Base-by-base conservation (phyloP, 2,329 filamentous ascomycete genomes). In the Penicillium fuscoglaucum region DNA sequence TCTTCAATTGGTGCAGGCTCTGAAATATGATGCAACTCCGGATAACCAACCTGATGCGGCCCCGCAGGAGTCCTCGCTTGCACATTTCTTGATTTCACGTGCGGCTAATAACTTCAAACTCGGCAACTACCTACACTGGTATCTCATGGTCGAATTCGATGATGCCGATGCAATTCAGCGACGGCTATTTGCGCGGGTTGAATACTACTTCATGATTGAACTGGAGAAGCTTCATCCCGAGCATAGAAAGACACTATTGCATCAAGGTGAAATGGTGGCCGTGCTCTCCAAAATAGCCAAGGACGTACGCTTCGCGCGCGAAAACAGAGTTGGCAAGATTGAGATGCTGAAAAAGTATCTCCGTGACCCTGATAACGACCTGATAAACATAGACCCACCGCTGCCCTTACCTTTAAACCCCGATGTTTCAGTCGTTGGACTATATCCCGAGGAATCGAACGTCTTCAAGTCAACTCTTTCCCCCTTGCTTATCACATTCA, bases 111-210 rank as follows among this genome's bases (percentile, higher is more conserved):
- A 96, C 70, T 90, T 97, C 69, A 88, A 90, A 59, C 83, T 99
- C 1, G 95, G 93, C 31, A 99, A 96, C 72, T 96, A 96, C 76
- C 86, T 99, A 54, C 91, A 97, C 74, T 99, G 95, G 95, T 99
- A 98, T 74, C 82, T 99, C 2, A 97, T 97, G 87, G 95, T 99
- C 1, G 96, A 99, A 76, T 96, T 93, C 66, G 91, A 96, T 66
- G 93, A 97, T 72, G 76, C 78, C 40, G 92, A 89, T 64, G 86
- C 87, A 4, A 86, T 88, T 57, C 89, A 93, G 70, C 89, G 90
- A 46, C 90, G 90, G 61, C 86, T 98, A 19, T 99, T 96, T 74
- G 89, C 90, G 29, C 92, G 93, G 67, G 90, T 99, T 9, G 93
- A 95, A 59, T 99, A 92, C 69, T 91, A 98, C 70, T 99, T 98